These are phyloP conservation scores for Botryobasidium botryosum DNA, from an alignment of 768 basidiomycete species.

Conservation along the genomic window DNA sequence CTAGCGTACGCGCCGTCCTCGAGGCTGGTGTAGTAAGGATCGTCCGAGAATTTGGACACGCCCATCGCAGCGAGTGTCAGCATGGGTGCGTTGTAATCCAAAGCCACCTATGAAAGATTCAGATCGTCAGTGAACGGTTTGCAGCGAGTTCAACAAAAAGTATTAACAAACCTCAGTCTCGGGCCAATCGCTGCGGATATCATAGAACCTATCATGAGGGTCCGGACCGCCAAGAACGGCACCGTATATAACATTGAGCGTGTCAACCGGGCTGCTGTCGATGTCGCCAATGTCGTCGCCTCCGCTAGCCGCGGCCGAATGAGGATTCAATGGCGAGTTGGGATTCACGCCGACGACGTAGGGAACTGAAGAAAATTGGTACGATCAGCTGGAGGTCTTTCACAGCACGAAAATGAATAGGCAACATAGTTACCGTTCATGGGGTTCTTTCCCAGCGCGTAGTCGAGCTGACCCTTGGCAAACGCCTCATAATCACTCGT, in stretches of 20 bases:
- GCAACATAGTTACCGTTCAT: too few species aligned
- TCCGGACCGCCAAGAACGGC: constrained; percentile 82
- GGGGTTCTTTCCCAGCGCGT: constrained; percentile 74
- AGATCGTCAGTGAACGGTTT: too few species aligned
- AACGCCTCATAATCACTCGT: constrained; percentile 32
- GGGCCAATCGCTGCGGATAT: constrained; percentile 73
- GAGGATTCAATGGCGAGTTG: constrained; percentile 80
- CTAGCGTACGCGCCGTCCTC: constrained; percentile 43
- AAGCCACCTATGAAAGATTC: too few species aligned
- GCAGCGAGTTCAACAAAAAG: too few species aligned
- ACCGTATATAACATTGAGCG: constrained; percentile 70
- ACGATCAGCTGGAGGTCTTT: too few species aligned
- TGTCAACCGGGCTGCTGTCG: constrained; percentile 50
- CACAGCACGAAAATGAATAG: too few species aligned
- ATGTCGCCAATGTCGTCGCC: constrained; percentile 52
- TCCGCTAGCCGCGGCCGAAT: constrained; percentile 78
- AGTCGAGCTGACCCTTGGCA: constrained; percentile 62
- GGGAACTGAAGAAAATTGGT: too few species aligned
- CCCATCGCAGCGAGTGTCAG: constrained; percentile 36
- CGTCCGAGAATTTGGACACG: constrained; percentile 30
- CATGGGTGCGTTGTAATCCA: constrained; percentile 83
- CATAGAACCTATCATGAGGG: constrained; percentile 54
- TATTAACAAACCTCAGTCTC: too few species aligned
- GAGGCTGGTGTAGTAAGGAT: constrained; percentile 53
- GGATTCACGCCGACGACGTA: constrained; percentile 84